Percentiles rank a stretch among this genome's conserved stretches.
These are phyloP conservation scores for Talaromyces pinophilus DNA, from an alignment of 2,329 filamentous ascomycete genomes.

Conservation along the genomic window DNA sequence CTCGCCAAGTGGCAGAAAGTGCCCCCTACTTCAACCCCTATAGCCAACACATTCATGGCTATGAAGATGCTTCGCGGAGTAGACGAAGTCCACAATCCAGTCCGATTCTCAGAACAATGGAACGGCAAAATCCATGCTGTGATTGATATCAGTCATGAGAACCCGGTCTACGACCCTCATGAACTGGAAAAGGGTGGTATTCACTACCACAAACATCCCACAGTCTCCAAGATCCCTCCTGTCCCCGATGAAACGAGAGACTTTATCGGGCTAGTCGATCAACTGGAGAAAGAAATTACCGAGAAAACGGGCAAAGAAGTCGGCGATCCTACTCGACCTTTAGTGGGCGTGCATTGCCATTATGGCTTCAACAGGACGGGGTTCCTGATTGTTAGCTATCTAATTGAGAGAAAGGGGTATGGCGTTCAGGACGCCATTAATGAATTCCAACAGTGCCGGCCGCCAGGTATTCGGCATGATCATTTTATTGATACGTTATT, in stretches of 20 bases:
- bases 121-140: conserved; percentile 69
- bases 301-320: conserved; percentile 24
- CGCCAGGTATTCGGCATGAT: conserved; percentile 83
- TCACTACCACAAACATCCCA: conserved; percentile 82
- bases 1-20: conserved; percentile 86
- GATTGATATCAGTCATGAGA: conserved; percentile 88
- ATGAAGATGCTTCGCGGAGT: conserved; percentile 93
- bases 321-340: conserved; percentile 39
- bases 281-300: conserved; percentile 59
- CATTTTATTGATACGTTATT: conserved; percentile 85
- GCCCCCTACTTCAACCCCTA: conserved; percentile 72
- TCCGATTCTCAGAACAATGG: conserved; percentile 69
- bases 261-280: conserved; percentile 62
- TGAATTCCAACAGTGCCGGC: conserved; percentile 69
- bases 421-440: conserved; percentile 75
- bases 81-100: conserved; percentile 78
- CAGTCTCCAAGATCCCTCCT: conserved; percentile 87
- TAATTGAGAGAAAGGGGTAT: conserved; percentile 78
- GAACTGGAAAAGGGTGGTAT: conserved; percentile 67
- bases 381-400: conserved; percentile 84
- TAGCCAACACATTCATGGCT: conserved; percentile 77
- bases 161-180: conserved; percentile 81
- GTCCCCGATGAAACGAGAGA: conserved; percentile 60
- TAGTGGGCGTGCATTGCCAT: conserved; percentile 88
- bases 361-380: conserved; percentile 95